Evolutionary conservation across 139 green algal genomes (phyloP).

Genomic region (Picochlorum sp.): DNA sequence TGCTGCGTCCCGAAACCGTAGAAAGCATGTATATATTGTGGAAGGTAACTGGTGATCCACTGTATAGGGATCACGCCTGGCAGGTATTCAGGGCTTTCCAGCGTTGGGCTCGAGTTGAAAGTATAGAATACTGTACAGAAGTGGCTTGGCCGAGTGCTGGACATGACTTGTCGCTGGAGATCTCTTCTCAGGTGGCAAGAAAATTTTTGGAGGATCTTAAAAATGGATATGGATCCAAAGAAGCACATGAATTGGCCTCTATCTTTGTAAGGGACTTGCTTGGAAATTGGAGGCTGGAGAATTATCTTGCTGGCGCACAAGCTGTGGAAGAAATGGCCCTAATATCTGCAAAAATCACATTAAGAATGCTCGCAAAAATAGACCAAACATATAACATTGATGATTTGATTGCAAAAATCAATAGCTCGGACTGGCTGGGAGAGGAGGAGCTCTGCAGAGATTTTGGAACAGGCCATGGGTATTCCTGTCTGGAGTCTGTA

Average conservation of each 20-base stretch:
- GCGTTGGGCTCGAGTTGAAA: conserved; percentile 28
- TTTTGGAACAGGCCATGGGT: conserved; percentile 35
- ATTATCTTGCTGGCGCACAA: too few relatives aligned
- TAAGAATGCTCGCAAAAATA: too few relatives aligned
- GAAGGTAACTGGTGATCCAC: conserved; percentile 49
- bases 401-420: too few relatives aligned
- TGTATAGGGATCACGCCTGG: conserved; percentile 73
- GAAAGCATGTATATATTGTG: conserved; percentile 79
- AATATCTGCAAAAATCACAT: not conserved
- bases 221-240: too few relatives aligned
- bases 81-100: conserved; percentile 71
- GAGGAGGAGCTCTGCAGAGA: not conserved
- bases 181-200: too few relatives aligned
- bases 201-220: too few relatives aligned
- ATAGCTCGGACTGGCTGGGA: too few relatives aligned
- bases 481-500: conserved; percentile 39
- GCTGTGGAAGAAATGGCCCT: not conserved
- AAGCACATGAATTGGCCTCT: too few relatives aligned
- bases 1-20: conserved; percentile 71
- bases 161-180: not conserved
- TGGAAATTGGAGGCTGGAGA: too few relatives aligned
- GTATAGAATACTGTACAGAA: not conserved
- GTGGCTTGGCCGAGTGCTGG: not conserved
- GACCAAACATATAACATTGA: too few relatives aligned
- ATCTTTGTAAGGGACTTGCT: too few relatives aligned